Conservation (phyloP, 1,139 yeast genomes). For the Candida albicans region DNA sequence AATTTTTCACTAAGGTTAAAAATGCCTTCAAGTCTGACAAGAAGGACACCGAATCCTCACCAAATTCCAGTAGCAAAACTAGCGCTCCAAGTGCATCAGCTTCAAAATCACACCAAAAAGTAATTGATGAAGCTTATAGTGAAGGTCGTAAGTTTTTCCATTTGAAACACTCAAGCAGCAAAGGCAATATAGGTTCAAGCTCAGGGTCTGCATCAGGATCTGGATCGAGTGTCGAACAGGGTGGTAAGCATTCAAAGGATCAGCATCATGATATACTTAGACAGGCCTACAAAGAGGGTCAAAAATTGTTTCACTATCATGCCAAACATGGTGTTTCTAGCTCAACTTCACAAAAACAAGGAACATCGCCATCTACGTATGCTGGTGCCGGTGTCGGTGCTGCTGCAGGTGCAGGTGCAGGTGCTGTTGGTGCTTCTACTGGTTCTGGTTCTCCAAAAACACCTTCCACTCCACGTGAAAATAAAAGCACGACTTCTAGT, state of each 20-base stretch:
- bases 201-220: no score
- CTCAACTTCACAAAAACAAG: background rate
- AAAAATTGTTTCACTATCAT: conserved; percentile 8
- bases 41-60: conserved; percentile 12
- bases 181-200: conserved; percentile 1
- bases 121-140: conserved; percentile 10
- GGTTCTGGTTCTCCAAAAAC: background rate
- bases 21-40: conserved; percentile 26
- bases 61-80: background rate
- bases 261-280: conserved; percentile 5
- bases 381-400: conserved; percentile 8
- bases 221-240: conserved; percentile 1
- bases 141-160: conserved; percentile 13
- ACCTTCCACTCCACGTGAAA: background rate
- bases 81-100: background rate
- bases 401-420: conserved; percentile 4
- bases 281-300: conserved; percentile 9
- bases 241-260: conserved; percentile 3
- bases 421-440: background rate
- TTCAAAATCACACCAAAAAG: conserved; percentile 6
- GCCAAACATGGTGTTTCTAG: conserved; percentile 3
- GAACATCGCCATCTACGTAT: conserved; percentile 1
- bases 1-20: conserved; percentile 28
- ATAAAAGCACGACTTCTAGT: background rate
- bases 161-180: conserved; percentile 2